phyloP scores from a whole-genome alignment of 2,329 filamentous ascomycete species.

The Alternaria brassicicola region DNA sequence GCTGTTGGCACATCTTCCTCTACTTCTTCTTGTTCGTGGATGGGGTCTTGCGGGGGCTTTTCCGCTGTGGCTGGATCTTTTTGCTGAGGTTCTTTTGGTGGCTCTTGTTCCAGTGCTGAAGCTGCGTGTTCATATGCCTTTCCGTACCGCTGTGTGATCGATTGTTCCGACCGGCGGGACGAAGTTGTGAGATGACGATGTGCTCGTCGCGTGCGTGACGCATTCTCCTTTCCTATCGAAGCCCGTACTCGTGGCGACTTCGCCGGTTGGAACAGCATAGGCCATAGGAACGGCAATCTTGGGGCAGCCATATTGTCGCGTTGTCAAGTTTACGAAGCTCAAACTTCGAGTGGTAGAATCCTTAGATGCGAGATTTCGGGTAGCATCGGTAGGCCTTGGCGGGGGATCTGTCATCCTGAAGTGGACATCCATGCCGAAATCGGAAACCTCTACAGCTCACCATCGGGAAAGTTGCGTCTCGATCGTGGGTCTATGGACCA shows the following conservation, averaged over 20 bases:
- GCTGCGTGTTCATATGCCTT: constrained; percentile 55
- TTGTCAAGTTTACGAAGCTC: constrained; percentile 1
- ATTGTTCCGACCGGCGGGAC: constrained; percentile 34
- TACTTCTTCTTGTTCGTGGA: constrained; percentile 33
- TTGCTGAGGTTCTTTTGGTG: constrained; percentile 10
- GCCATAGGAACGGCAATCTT: constrained; percentile 56
- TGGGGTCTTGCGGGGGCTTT: constrained; percentile 13
- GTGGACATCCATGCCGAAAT: constrained; percentile 15
- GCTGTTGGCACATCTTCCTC: constrained; percentile 30
- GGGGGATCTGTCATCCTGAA: constrained; percentile 21
- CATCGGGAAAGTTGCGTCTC: background rate
- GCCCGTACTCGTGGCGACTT: constrained; percentile 28
- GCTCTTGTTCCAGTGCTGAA: constrained; percentile 36
- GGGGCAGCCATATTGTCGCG: constrained; percentile 50
- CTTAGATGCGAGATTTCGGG: constrained; percentile 16
- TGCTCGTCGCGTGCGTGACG: constrained; percentile 19
- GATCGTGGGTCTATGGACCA: background rate
- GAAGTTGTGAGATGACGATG: constrained; percentile 39
- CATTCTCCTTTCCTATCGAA: constrained; percentile 12
- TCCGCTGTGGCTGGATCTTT: constrained; percentile 5
- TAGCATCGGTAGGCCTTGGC: constrained; percentile 14
- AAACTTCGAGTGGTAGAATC: constrained; percentile 1
- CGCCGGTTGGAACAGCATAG: constrained; percentile 50
- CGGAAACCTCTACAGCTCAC: background rate
- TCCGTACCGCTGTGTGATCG: constrained; percentile 54